Evolutionary conservation across 176 grass and related monocot genomes (phyloP).

Genomic region (Musa acuminata): DNA sequence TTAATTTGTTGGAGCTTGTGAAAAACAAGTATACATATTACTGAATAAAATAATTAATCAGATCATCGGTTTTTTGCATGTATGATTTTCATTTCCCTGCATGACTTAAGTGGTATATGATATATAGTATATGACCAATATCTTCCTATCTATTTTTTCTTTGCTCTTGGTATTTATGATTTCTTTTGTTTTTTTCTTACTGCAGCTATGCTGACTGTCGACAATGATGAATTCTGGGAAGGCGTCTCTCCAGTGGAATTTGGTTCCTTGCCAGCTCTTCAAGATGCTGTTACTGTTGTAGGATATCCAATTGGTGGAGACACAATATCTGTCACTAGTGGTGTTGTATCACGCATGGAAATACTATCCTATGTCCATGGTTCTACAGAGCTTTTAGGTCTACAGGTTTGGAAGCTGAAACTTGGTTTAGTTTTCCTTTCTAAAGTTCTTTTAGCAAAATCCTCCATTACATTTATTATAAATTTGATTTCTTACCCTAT

Average conservation of each 20-base stretch:
- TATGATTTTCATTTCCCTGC: too few species aligned
- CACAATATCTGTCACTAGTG: slow-evolving; percentile 95
- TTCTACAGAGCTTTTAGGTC: slow-evolving; percentile 87
- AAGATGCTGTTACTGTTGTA: slow-evolving; percentile 97
- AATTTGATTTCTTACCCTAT: not conserved
- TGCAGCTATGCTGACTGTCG: slow-evolving; percentile 78
- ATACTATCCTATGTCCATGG: slow-evolving; percentile 98
- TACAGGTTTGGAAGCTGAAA: slow-evolving; percentile 45
- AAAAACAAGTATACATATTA: too few species aligned
- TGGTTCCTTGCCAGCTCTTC: slow-evolving; percentile 73
- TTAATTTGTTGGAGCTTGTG: too few species aligned
- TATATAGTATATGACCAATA: not conserved
- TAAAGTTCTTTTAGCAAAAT: not conserved
- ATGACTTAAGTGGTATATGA: not conserved
- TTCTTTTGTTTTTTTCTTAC: not conserved
- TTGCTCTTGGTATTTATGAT: slow-evolving; percentile 4
- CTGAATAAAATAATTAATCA: too few species aligned
- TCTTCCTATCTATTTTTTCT: not conserved
- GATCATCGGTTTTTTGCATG: too few species aligned
- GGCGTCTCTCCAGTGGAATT: slow-evolving; percentile 65
- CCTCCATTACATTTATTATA: not conserved
- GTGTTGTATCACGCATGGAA: slow-evolving; percentile 94
- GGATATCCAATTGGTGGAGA: slow-evolving; percentile 98
- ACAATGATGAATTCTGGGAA: slow-evolving; percentile 97
- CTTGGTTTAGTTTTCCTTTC: not conserved